Conservation (phyloP, 129 eudicot species). For the Tanacetum coccineum region DNA sequence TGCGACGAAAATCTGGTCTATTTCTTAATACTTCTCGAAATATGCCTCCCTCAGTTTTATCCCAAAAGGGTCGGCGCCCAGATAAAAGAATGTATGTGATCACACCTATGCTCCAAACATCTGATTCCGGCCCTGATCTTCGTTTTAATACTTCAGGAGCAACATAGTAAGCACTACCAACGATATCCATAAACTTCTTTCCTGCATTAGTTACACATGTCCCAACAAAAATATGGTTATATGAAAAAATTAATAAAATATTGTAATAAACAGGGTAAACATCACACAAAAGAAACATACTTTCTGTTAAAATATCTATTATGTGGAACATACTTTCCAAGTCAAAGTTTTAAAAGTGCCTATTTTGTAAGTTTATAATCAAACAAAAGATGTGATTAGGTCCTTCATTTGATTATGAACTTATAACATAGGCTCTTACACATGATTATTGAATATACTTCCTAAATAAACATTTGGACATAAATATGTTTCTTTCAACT, state of each 20-base stretch:
- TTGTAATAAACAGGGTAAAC: background rate
- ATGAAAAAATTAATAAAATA: background rate
- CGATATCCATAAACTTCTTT: slow-evolving; percentile 74
- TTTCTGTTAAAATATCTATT: too few relatives aligned
- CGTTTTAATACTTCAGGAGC: slow-evolving; percentile 97
- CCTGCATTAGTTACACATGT: slow-evolving; percentile 42
- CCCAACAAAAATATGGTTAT: background rate
- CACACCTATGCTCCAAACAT: slow-evolving; percentile 99
- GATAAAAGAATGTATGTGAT: slow-evolving; percentile 88
- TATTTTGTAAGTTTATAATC: too few relatives aligned
- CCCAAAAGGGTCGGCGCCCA: slow-evolving; percentile 99
- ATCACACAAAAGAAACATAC: too few relatives aligned
- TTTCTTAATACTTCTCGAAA: slow-evolving; percentile 90
- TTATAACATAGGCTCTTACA: background rate
- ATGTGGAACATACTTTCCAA: background rate
- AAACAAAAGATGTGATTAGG: too few relatives aligned
- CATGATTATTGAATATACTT: too few relatives aligned
- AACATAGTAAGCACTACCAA: slow-evolving; percentile 97
- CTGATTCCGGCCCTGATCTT: slow-evolving; percentile 94
- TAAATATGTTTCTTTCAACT: too few relatives aligned
- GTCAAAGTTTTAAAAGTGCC: background rate
- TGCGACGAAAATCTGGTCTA: slow-evolving; percentile 87
- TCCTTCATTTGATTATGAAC: background rate
- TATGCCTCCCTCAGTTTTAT: slow-evolving; percentile 94
- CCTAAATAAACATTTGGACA: too few relatives aligned